These are phyloP conservation scores for Azolla pinnata DNA, from an alignment of 75 land plant genomes.

Conservation along the genomic window DNA sequence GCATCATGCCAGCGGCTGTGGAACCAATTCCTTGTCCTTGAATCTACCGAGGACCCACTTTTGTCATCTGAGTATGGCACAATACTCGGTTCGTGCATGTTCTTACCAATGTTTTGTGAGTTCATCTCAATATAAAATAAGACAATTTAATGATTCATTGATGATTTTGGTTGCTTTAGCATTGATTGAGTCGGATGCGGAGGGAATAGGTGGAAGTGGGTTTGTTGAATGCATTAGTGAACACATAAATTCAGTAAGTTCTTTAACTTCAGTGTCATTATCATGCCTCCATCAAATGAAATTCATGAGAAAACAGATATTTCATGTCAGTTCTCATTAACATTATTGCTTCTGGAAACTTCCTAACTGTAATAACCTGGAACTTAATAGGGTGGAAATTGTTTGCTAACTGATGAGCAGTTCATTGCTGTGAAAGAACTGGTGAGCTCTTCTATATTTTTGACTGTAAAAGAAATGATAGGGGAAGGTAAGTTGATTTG, in stretches of 20 bases:
- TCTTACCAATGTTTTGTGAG: neutral
- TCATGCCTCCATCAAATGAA: too few species aligned
- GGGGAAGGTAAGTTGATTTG: neutral
- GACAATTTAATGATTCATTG: too few species aligned
- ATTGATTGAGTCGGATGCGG: slow-evolving; percentile 95
- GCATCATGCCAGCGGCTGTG: slow-evolving; percentile 61
- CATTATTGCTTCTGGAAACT: too few species aligned
- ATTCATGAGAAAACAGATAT: neutral
- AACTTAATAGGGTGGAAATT: slow-evolving; percentile 60
- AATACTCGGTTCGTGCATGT: slow-evolving; percentile 61
- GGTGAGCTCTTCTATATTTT: slow-evolving; percentile 21
- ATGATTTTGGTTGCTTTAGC: too few species aligned
- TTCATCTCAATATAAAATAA: too few species aligned
- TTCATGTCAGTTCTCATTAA: too few species aligned
- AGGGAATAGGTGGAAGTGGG: slow-evolving; percentile 98
- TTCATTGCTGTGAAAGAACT: slow-evolving; percentile 96
- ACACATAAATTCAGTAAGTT: slow-evolving; percentile 76
- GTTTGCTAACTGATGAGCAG: slow-evolving; percentile 78
- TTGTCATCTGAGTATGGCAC: slow-evolving; percentile 96
- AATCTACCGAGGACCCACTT: slow-evolving; percentile 82
- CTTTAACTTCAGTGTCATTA: neutral
- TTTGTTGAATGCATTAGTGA: slow-evolving; percentile 97
- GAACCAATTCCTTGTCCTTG: slow-evolving; percentile 71
- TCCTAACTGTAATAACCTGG: too few species aligned
- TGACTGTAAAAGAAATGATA: neutral